phyloP scores from a whole-genome alignment of 2,329 filamentous ascomycete genomes.

The Exophiala viscosa region DNA sequence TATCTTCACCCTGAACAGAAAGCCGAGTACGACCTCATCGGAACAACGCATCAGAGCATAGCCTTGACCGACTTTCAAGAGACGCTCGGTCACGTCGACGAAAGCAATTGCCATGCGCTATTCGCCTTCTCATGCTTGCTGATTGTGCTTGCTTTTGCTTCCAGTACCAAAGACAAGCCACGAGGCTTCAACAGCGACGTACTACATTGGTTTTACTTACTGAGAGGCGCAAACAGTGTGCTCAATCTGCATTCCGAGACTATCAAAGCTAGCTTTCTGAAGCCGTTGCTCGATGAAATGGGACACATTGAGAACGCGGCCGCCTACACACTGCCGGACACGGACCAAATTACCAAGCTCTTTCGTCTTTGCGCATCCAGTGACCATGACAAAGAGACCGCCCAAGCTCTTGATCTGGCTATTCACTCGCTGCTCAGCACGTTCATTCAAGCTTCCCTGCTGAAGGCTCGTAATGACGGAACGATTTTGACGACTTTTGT shows the following conservation, averaged over 20 bases:
- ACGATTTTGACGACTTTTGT: slow-evolving; percentile 33
- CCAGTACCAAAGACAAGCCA: slow-evolving; percentile 22
- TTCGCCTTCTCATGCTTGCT: slow-evolving; percentile 41
- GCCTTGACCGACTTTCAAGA: slow-evolving; percentile 35
- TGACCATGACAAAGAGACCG: slow-evolving; percentile 28
- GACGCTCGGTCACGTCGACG: slow-evolving; percentile 36
- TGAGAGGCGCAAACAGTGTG: slow-evolving; percentile 32
- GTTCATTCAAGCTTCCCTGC: slow-evolving; percentile 31
- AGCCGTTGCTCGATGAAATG: slow-evolving; percentile 31
- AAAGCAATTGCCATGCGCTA: slow-evolving; percentile 42
- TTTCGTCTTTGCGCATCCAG: slow-evolving; percentile 29
- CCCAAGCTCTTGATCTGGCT: slow-evolving; percentile 30
- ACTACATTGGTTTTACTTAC: slow-evolving; percentile 32
- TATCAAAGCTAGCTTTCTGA: slow-evolving; percentile 30
- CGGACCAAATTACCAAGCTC: slow-evolving; percentile 30
- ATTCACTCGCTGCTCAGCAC: slow-evolving; percentile 33
- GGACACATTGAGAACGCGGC: slow-evolving; percentile 30
- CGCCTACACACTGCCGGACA: slow-evolving; percentile 28
- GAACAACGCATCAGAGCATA: slow-evolving; percentile 37
- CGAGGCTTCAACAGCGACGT: slow-evolving; percentile 30
- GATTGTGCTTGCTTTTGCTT: slow-evolving; percentile 38
- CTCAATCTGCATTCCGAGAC: slow-evolving; percentile 31
- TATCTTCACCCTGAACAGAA: slow-evolving; percentile 36
- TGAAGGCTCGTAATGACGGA: slow-evolving; percentile 27
- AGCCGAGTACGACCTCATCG: slow-evolving; percentile 35